These are phyloP conservation scores for Zygosaccharomyces lentus DNA, from an alignment of 805 yeast genomes.

Conservation along the genomic window DNA sequence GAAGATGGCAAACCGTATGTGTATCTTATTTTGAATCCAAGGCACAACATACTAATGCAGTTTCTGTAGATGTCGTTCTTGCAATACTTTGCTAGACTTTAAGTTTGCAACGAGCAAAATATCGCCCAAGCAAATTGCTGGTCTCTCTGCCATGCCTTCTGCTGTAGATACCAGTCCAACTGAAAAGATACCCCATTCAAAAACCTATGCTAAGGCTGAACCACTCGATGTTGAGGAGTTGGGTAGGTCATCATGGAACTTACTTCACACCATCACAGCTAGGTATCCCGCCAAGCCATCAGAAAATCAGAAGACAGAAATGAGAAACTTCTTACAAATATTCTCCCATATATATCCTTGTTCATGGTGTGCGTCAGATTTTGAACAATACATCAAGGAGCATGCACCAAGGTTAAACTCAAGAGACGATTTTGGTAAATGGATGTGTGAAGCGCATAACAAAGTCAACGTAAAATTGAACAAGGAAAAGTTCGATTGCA, in stretches of 20 bases:
- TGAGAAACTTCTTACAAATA: slow-evolving; percentile 61
- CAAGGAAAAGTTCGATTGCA: slow-evolving; percentile 80
- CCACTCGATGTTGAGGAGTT: slow-evolving; percentile 84
- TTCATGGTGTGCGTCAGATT: slow-evolving; percentile 88
- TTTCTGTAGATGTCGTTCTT: slow-evolving; percentile 67
- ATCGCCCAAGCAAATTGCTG: slow-evolving; percentile 12
- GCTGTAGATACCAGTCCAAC: slow-evolving; percentile 14
- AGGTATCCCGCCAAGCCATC: slow-evolving; percentile 73
- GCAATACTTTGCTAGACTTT: slow-evolving; percentile 80
- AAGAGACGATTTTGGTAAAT: slow-evolving; percentile 76
- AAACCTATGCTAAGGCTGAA: slow-evolving; percentile 45
- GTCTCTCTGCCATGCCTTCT: slow-evolving; percentile 22
- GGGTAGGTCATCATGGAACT: slow-evolving; percentile 89
- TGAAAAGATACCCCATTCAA: slow-evolving; percentile 23
- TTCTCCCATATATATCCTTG: slow-evolving; percentile 89
- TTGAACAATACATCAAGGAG: slow-evolving; percentile 53
- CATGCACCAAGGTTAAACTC: slow-evolving; percentile 53
- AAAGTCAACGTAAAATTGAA: slow-evolving; percentile 85
- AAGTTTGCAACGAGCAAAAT: slow-evolving; percentile 49
- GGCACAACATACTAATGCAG: slow-evolving; percentile 9
- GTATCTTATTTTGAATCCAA: background rate
- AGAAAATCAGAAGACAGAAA: slow-evolving; percentile 58
- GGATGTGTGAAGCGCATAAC: slow-evolving; percentile 96
- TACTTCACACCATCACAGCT: slow-evolving; percentile 86
- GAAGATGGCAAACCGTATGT: slow-evolving; percentile 92